phyloP scores from a whole-genome alignment of 208 protist genomes.

The Entamoeba invadens region DNA sequence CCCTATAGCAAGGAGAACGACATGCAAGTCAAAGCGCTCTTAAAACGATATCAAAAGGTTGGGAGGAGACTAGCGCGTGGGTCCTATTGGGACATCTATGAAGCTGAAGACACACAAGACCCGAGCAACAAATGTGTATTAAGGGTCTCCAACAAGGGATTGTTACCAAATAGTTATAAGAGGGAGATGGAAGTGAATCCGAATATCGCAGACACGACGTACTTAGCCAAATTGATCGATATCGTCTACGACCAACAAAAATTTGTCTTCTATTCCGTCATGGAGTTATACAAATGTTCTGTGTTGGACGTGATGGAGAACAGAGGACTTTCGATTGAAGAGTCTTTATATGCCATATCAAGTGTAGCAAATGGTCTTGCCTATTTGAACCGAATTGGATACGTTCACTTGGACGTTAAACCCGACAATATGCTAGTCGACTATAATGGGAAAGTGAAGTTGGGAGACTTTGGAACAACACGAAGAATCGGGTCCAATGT shows the following conservation, averaged over 20 bases:
- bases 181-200: background rate
- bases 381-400: background rate
- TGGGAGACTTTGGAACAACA: constrained; percentile 15
- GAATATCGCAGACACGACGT: background rate
- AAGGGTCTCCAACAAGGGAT: background rate
- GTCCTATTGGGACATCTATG: background rate
- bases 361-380: background rate
- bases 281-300: background rate
- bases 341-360: background rate
- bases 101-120: no score
- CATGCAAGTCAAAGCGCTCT: no score
- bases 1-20: no score
- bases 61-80: no score
- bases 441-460: constrained; percentile 3
- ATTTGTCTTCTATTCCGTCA: background rate
- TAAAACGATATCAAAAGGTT: no score
- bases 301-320: background rate
- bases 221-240: background rate
- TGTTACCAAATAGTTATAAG: background rate
- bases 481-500: background rate
- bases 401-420: constrained; percentile 25
- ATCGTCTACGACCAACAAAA: background rate
- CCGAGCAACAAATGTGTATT: no score
- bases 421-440: constrained; percentile 9
- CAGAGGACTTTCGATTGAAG: background rate